Evolutionary conservation across 2,329 filamentous ascomycete genomes (phyloP).

Genomic region (Penicillium sp.): DNA sequence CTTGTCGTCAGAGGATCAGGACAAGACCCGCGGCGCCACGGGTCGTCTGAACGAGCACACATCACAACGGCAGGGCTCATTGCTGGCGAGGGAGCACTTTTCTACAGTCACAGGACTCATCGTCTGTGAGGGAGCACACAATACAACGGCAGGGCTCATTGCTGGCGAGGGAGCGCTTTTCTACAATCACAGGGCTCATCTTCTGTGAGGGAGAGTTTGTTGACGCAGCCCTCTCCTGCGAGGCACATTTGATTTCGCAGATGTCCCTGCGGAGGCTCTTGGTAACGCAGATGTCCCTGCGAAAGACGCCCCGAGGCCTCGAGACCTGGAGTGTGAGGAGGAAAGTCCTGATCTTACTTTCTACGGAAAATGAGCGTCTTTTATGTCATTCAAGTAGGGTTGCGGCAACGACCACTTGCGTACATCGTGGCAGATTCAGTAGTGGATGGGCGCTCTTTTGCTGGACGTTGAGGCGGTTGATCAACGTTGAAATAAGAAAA

Average conservation of each 20-base stretch:
- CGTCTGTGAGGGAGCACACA: background rate
- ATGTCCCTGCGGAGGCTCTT: background rate
- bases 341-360: no score
- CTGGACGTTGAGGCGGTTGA: no score
- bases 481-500: no score
- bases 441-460: no score
- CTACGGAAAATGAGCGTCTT: no score
- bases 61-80: background rate
- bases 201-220: conserved; percentile 1
- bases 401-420: no score
- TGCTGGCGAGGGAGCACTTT: background rate
- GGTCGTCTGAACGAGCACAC: background rate
- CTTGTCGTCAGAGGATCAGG: no score
- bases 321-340: no score
- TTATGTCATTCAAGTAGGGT: no score
- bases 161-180: background rate
- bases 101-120: background rate
- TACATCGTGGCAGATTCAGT: no score
- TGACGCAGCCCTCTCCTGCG: conserved; percentile 4
- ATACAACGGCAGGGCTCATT: background rate
- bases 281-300: background rate
- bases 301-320: no score
- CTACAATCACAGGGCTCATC: background rate
- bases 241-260: background rate
- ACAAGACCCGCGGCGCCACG: no score